Evolutionary conservation across 2,329 filamentous ascomycete genomes (phyloP).

Genomic region (Fusarium sp.): DNA sequence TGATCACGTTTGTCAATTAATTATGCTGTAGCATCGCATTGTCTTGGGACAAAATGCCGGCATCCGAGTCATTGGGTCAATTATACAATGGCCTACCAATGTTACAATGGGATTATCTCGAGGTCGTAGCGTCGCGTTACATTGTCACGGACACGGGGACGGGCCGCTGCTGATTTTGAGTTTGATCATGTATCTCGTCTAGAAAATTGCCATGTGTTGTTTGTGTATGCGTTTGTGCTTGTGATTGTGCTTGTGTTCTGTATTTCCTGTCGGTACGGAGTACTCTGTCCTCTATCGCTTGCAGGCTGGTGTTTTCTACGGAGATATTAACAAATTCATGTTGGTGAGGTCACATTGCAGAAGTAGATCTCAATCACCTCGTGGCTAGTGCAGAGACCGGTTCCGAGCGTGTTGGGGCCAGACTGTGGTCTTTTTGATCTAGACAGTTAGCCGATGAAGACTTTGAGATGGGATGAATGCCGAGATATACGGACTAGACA

Average conservation of each 20-base stretch:
- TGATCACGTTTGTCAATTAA: background rate
- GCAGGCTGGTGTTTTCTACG: background rate
- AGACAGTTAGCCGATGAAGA: background rate
- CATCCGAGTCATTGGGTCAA: constrained; percentile 10
- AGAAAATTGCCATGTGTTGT: constrained; percentile 14
- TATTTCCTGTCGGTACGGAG: background rate
- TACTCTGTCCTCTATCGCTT: too few species aligned
- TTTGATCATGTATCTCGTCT: background rate
- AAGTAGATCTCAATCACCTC: constrained; percentile 27
- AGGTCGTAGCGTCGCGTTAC: constrained; percentile 1
- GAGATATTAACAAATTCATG: background rate
- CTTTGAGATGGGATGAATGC: background rate
- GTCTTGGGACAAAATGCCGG: constrained; percentile 1
- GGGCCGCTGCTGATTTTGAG: constrained; percentile 23
- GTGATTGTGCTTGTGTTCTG: background rate
- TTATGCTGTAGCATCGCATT: background rate
- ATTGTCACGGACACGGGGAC: constrained; percentile 13
- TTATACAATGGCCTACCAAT: background rate
- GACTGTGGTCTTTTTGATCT: background rate
- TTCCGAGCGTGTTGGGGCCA: background rate
- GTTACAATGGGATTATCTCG: background rate
- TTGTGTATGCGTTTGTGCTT: constrained; percentile 6
- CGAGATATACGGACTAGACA: too few species aligned
- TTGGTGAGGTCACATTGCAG: constrained; percentile 1
- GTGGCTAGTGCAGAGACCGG: background rate